Conservation (phyloP, 371 early-diverging fungal species). For the Circinella minor region DNA sequence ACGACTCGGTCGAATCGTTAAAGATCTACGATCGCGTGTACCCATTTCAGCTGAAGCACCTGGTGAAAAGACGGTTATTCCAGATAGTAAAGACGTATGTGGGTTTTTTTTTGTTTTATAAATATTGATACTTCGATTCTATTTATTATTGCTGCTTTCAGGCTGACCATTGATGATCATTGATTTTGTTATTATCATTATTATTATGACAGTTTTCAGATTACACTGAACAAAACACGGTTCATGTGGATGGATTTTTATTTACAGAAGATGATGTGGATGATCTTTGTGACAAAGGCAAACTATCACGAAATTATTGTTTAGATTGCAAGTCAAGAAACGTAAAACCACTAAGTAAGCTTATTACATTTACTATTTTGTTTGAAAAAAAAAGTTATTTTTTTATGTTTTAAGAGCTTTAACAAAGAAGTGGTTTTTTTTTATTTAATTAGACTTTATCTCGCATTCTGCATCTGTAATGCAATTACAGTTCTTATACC, state of each 20-base stretch:
- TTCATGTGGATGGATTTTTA: slow-evolving; percentile 70
- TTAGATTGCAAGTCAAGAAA: slow-evolving; percentile 62
- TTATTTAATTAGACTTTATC: slow-evolving; percentile 53
- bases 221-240: slow-evolving; percentile 58
- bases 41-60: slow-evolving; percentile 69
- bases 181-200: background rate
- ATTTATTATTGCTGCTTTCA: no score
- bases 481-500: slow-evolving; percentile 66
- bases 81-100: slow-evolving; percentile 54
- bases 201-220: slow-evolving; percentile 49
- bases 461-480: slow-evolving; percentile 68
- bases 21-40: slow-evolving; percentile 57
- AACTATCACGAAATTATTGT: slow-evolving; percentile 67
- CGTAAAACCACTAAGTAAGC: slow-evolving; percentile 52
- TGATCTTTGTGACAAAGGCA: slow-evolving; percentile 63
- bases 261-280: slow-evolving; percentile 72
- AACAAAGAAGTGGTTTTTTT: background rate
- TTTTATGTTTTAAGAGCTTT: no score
- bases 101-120: background rate
- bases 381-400: no score
- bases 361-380: background rate
- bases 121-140: no score
- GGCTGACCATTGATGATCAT: background rate
- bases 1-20: slow-evolving; percentile 53
- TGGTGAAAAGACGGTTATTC: slow-evolving; percentile 59